Evolutionary conservation across 164 flowering plant genomes (phyloP).

Genomic region (Tetracentron sinense): DNA sequence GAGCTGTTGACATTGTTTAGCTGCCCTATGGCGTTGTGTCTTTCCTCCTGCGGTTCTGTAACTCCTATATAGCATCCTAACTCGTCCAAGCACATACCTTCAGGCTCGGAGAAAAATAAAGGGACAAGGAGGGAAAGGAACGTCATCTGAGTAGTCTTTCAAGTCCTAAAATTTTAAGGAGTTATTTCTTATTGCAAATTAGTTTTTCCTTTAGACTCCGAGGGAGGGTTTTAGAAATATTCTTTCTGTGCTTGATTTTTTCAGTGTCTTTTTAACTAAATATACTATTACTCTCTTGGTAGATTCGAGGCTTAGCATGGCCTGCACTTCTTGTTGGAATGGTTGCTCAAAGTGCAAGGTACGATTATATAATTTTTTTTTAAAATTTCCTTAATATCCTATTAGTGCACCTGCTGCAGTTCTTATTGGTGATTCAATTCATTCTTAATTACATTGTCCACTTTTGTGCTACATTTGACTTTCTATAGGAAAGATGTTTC

Average conservation of each 20-base stretch:
- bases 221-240: background rate
- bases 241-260: background rate
- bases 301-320: constrained; percentile 98
- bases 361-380: background rate
- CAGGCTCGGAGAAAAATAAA: too few relatives aligned
- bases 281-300: constrained; percentile 8
- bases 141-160: background rate
- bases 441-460: background rate
- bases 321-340: constrained; percentile 90
- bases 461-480: background rate
- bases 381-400: background rate
- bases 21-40: too few relatives aligned
- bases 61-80: too few relatives aligned
- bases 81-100: too few relatives aligned
- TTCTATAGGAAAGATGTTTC: too few relatives aligned
- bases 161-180: background rate
- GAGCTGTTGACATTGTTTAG: too few relatives aligned
- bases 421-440: background rate
- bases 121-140: too few relatives aligned
- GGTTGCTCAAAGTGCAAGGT: constrained; percentile 99
- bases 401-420: too few relatives aligned
- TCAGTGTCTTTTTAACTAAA: background rate
- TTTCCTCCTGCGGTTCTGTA: too few relatives aligned
- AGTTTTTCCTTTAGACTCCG: background rate
- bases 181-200: background rate